Percentiles rank a stretch among this genome's conserved stretches.
phyloP scores from a whole-genome alignment of 2,329 filamentous ascomycete species.

The Sclerotinia glacialis region DNA sequence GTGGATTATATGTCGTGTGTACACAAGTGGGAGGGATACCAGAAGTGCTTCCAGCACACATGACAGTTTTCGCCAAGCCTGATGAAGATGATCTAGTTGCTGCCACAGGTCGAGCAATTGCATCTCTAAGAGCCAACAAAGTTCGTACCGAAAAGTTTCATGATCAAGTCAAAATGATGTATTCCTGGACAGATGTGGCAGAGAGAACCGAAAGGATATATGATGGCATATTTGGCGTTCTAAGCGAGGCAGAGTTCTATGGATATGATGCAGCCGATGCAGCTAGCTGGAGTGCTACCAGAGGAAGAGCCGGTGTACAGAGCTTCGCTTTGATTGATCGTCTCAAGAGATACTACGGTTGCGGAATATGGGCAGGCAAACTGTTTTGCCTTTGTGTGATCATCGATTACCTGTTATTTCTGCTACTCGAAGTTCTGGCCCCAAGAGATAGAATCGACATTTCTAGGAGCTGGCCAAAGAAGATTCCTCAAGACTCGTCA shows the following conservation, averaged over 20 bases:
- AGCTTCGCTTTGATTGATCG: conserved; percentile 93
- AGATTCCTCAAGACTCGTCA: conserved; percentile 41
- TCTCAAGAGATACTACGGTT: conserved; percentile 94
- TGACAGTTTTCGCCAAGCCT: conserved; percentile 96
- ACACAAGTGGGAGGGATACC: conserved; percentile 96
- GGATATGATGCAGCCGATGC: conserved; percentile 67
- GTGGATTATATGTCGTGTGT: conserved; percentile 93
- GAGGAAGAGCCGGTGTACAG: conserved; percentile 66
- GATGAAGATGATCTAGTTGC: conserved; percentile 93
- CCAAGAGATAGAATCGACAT: conserved; percentile 85
- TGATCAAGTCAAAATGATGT: conserved; percentile 97
- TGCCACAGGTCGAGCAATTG: conserved; percentile 86
- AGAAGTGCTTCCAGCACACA: conserved; percentile 90
- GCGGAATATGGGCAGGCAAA: conserved; percentile 97
- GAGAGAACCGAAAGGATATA: conserved; percentile 93
- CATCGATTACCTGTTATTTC: conserved; percentile 87
- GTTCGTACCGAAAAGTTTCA: conserved; percentile 93
- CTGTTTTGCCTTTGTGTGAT: conserved; percentile 93
- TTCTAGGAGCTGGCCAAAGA: conserved; percentile 88
- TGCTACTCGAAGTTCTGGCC: conserved; percentile 83
- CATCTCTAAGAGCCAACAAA: conserved; percentile 76
- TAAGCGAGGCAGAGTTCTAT: conserved; percentile 84
- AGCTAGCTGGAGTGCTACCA: conserved; percentile 64
- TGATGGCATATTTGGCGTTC: conserved; percentile 83
- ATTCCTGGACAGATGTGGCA: conserved; percentile 96